phyloP scores from a whole-genome alignment of 345 rosid species.

The Litchi chinensis region DNA sequence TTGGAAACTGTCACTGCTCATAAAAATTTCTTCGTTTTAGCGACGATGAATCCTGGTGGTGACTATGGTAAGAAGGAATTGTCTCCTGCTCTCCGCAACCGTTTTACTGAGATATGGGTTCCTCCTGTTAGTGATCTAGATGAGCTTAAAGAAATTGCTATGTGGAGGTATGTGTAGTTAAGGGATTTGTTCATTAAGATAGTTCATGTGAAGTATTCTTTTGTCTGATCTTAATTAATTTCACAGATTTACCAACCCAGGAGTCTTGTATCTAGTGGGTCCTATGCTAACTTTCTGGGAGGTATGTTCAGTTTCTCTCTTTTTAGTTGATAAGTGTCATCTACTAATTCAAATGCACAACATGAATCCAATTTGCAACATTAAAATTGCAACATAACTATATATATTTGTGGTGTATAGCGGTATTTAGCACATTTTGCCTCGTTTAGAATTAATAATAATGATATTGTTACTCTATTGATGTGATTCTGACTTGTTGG shows the following conservation, averaged over 20 bases:
- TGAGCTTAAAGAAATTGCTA: slow-evolving; percentile 80
- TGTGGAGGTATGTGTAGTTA: slow-evolving; percentile 48
- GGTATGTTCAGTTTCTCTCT: slow-evolving; percentile 40
- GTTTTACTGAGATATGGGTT: slow-evolving; percentile 99
- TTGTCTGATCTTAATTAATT: slow-evolving; percentile 11
- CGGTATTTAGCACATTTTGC: not conserved
- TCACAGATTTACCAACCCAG: slow-evolving; percentile 49
- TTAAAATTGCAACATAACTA: not conserved
- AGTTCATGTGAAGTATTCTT: not conserved
- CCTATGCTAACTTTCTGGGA: slow-evolving; percentile 78
- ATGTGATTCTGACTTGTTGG: not conserved
- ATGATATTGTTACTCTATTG: not conserved
- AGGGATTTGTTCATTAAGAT: slow-evolving; percentile 6
- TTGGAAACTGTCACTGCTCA: slow-evolving; percentile 82
- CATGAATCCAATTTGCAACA: not conserved
- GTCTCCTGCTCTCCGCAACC: slow-evolving; percentile 94
- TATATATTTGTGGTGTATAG: not conserved
- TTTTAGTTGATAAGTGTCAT: not conserved
- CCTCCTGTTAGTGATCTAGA: slow-evolving; percentile 62
- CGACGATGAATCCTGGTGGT: slow-evolving; percentile 99
- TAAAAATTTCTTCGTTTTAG: slow-evolving; percentile 71
- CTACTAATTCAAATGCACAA: not conserved
- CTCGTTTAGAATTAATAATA: not conserved
- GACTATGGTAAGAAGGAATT: slow-evolving; percentile 98
- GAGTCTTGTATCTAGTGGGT: slow-evolving; percentile 48